Evolutionary conservation across 768 basidiomycete species (phyloP).

Genomic region (Podaxis sp.): DNA sequence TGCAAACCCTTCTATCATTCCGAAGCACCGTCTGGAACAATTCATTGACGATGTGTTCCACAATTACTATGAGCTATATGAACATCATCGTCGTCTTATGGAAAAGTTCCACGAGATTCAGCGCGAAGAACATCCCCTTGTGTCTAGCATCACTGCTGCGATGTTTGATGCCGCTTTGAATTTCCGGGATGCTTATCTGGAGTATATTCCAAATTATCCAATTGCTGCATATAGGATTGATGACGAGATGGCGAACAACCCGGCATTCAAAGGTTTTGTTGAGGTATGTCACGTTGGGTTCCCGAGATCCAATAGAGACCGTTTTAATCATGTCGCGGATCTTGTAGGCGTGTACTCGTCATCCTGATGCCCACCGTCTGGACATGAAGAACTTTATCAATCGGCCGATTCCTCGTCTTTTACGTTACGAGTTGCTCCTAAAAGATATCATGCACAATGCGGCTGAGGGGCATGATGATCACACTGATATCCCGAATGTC

Average conservation of each 20-base stretch:
- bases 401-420: slow-evolving; percentile 84
- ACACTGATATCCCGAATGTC: slow-evolving; percentile 78
- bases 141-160: slow-evolving; percentile 79
- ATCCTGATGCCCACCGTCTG: slow-evolving; percentile 75
- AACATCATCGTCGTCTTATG: slow-evolving; percentile 74
- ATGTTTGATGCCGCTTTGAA: slow-evolving; percentile 89
- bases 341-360: slow-evolving; percentile 47
- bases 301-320: slow-evolving; percentile 21
- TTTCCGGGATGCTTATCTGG: slow-evolving; percentile 90
- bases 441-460: slow-evolving; percentile 79
- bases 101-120: slow-evolving; percentile 85
- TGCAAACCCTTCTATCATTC: slow-evolving; percentile 77
- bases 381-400: slow-evolving; percentile 95
- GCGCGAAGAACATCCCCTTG: slow-evolving; percentile 79
- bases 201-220: slow-evolving; percentile 92
- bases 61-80: slow-evolving; percentile 76
- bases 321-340: neutral
- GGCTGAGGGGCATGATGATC: slow-evolving; percentile 74
- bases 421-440: slow-evolving; percentile 86
- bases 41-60: slow-evolving; percentile 91
- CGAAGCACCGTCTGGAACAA: slow-evolving; percentile 62
- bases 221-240: slow-evolving; percentile 87
- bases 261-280: slow-evolving; percentile 77
- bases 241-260: slow-evolving; percentile 83
- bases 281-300: slow-evolving; percentile 52